Conservation (phyloP, 148 eudicot genomes). For the Fagopyrum tataricum region DNA sequence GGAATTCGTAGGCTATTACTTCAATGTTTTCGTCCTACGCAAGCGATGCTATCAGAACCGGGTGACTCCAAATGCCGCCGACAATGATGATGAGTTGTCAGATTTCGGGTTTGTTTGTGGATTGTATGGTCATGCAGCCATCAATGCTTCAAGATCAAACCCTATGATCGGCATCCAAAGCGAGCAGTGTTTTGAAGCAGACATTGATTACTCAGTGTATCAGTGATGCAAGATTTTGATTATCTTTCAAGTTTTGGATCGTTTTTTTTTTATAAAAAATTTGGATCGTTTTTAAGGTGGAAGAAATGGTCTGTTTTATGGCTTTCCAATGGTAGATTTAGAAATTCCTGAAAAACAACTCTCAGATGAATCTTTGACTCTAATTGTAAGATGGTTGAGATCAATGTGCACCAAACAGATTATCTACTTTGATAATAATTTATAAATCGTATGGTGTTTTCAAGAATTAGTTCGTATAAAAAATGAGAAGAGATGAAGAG, state of each 20-base stretch:
- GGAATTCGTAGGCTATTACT: slow-evolving; percentile 67
- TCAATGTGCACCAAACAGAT: too few species aligned
- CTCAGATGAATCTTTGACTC: not conserved
- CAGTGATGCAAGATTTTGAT: not conserved
- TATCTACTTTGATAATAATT: too few species aligned
- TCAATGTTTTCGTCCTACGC: slow-evolving; percentile 49
- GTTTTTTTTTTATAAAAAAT: too few species aligned
- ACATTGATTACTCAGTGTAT: not conserved
- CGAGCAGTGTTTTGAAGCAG: slow-evolving; percentile 30
- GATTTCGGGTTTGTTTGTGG: slow-evolving; percentile 58
- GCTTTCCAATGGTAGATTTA: too few species aligned
- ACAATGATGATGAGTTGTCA: slow-evolving; percentile 74
- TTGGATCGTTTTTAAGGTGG: too few species aligned
- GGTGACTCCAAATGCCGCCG: slow-evolving; percentile 48
- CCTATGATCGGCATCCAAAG: slow-evolving; percentile 32
- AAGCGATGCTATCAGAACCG: slow-evolving; percentile 82
- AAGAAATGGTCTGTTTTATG: too few species aligned
- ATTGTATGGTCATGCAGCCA: slow-evolving; percentile 42
- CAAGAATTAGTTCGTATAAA: too few species aligned
- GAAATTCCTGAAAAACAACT: too few species aligned
- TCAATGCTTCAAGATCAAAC: slow-evolving; percentile 22
- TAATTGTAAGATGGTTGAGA: too few species aligned
- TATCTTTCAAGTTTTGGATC: not conserved
- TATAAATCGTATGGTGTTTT: too few species aligned
- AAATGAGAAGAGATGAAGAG: too few species aligned